phyloP scores from a whole-genome alignment of 352 stramenopile species.

The Phytophthora ramorum region DNA sequence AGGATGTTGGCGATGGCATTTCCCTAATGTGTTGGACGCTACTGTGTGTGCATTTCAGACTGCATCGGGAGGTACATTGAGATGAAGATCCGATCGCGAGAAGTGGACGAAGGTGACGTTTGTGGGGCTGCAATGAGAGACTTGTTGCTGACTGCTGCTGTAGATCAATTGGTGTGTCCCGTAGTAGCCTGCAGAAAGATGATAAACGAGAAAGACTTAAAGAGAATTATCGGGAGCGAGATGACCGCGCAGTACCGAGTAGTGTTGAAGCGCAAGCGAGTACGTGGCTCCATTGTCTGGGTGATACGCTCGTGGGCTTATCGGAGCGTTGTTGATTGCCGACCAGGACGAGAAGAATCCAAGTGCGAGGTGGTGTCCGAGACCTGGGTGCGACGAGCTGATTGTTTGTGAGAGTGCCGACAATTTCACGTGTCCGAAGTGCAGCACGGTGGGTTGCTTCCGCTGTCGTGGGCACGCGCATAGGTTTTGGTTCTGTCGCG shows the following conservation, averaged over 20 bases:
- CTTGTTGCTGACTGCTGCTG: slow-evolving; percentile 10
- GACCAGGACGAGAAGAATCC: slow-evolving; percentile 78
- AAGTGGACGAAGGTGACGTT: slow-evolving; percentile 65
- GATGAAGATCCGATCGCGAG: slow-evolving; percentile 62
- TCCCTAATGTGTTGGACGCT: neutral
- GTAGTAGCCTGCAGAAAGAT: slow-evolving; percentile 53
- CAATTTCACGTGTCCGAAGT: slow-evolving; percentile 73
- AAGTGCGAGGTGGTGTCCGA: slow-evolving; percentile 73
- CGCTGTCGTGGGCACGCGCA: slow-evolving; percentile 60
- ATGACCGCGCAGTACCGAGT: slow-evolving; percentile 35
- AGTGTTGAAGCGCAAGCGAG: slow-evolving; percentile 60
- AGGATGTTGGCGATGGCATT: neutral
- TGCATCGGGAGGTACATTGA: slow-evolving; percentile 62
- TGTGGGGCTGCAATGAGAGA: neutral
- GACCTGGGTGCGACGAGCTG: slow-evolving; percentile 45
- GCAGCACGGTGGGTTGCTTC: slow-evolving; percentile 63
- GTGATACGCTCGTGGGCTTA: neutral
- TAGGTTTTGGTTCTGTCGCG: slow-evolving; percentile 64
- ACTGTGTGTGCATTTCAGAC: slow-evolving; percentile 26
- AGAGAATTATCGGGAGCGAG: slow-evolving; percentile 34
- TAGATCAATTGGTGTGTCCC: slow-evolving; percentile 76
- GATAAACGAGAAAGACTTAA: slow-evolving; percentile 38
- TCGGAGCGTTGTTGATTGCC: neutral
- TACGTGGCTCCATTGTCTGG: slow-evolving; percentile 25
- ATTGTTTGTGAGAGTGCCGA: slow-evolving; percentile 47